Evolutionary conservation across 352 stramenopile genomes (phyloP).

Genomic region (Phytophthora pluvialis): DNA sequence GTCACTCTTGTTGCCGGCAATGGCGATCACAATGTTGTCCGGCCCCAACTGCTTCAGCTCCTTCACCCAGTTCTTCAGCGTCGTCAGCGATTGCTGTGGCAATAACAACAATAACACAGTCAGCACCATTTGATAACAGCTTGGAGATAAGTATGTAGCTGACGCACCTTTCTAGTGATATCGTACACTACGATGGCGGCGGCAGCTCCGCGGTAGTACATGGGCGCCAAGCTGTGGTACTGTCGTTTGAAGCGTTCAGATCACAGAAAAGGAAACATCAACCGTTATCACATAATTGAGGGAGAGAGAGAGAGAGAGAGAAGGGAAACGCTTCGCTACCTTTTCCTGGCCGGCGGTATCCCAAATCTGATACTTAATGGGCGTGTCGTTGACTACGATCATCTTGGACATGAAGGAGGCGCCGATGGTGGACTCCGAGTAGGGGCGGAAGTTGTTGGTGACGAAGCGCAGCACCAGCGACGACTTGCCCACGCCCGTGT

Average conservation of each 20-base stretch:
- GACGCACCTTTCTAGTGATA: slow-evolving; percentile 93
- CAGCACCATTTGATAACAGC: neutral
- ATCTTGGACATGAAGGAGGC: slow-evolving; percentile 98
- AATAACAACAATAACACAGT: slow-evolving; percentile 3
- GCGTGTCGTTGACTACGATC: slow-evolving; percentile 91
- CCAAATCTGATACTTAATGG: slow-evolving; percentile 98
- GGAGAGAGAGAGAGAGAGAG: neutral
- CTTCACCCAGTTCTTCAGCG: slow-evolving; percentile 96
- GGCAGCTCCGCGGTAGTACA: slow-evolving; percentile 98
- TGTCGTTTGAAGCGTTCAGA: slow-evolving; percentile 22
- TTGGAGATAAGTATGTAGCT: neutral
- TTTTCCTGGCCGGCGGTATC: slow-evolving; percentile 98
- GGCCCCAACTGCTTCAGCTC: slow-evolving; percentile 93
- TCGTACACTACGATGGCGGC: slow-evolving; percentile 98
- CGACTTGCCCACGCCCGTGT: slow-evolving; percentile 96
- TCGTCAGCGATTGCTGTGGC: slow-evolving; percentile 89
- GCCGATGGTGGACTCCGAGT: slow-evolving; percentile 97
- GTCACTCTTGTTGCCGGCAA: slow-evolving; percentile 96
- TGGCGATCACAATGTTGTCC: slow-evolving; percentile 95
- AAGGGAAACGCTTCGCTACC: slow-evolving; percentile 37
- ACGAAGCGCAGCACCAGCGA: slow-evolving; percentile 97
- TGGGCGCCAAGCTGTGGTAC: slow-evolving; percentile 97
- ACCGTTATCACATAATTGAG: neutral
- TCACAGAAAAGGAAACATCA: slow-evolving; percentile 3
- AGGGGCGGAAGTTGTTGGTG: slow-evolving; percentile 96